Percentiles rank a stretch among this genome's conserved stretches.
Conservation (phyloP, 495 filamentous ascomycete species). For the Clavariopsis aquatica region DNA sequence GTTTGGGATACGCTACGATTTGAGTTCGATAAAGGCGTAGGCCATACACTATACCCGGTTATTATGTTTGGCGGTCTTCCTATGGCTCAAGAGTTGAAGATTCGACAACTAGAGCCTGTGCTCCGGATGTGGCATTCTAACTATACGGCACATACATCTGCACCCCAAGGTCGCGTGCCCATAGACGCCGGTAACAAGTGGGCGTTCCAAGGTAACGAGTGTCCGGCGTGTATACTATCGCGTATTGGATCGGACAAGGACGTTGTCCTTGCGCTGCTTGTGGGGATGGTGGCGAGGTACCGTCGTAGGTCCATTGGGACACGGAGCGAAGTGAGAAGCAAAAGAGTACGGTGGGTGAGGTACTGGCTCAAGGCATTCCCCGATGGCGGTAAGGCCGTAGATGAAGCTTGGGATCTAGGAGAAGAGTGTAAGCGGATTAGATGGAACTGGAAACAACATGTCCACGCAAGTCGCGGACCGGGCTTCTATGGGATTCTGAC, state of each 20-base stretch:
- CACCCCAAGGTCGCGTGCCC: constrained; percentile 12
- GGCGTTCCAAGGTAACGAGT: constrained; percentile 19
- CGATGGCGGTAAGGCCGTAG: background rate
- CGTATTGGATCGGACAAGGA: constrained; percentile 17
- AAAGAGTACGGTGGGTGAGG: constrained; percentile 7
- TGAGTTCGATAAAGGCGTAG: constrained; percentile 20
- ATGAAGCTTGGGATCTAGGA: constrained; percentile 29
- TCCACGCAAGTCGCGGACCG: background rate
- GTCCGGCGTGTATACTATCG: constrained; percentile 27
- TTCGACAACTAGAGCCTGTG: constrained; percentile 24
- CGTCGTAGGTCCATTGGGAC: background rate
- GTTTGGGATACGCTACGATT: constrained; percentile 12
- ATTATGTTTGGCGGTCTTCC: constrained; percentile 6
- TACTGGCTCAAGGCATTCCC: constrained; percentile 17
- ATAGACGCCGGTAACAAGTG: constrained; percentile 5
- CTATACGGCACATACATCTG: background rate
- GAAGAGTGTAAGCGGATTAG: constrained; percentile 7
- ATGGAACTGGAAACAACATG: constrained; percentile 5
- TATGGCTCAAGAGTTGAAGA: background rate
- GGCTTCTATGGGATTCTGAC: constrained; percentile 15
- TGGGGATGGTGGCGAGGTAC: constrained; percentile 17
- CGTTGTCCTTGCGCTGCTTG: constrained; percentile 17
- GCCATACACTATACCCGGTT: constrained; percentile 18
- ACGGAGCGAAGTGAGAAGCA: background rate
- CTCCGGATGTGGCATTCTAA: constrained; percentile 16